Evolutionary conservation across 306 rosid genomes (phyloP), one percentile per base, ranked within the genome.

Genomic region (Alnus glutinosa): DNA sequence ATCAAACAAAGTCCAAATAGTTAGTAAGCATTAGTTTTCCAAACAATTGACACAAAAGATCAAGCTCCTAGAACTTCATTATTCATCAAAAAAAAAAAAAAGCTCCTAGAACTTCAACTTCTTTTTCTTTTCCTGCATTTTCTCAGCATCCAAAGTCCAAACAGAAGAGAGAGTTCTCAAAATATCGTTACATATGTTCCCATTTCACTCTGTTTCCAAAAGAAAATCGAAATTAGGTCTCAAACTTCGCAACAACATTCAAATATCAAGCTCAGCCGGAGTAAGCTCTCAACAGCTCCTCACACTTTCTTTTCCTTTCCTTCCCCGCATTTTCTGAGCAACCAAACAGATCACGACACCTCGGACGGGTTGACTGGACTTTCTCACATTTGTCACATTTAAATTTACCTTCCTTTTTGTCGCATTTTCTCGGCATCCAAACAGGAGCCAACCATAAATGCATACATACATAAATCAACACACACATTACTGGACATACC

Each of bases 401-500:
- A 42, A 42, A 42, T 42, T 42, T 42, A 42, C 46, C 46, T 42
- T 42, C 46, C 1, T n/a, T 9, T 28, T 28, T 9, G 14, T 28
- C 37, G 37, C 13, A 9, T 28, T 63, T 36, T 15, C 71, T 9
- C 0, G 7, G 49, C 46, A 39, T 15, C 71, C 71, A 64, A 37
- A 36, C 72, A 42, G 32, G 28, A 16, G 36, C 4, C 64, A 19
- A 28, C 51, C 51, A 39, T 39, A 39, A 39, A 39, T 0, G 44
- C 51, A 47, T 47, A 9, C 50, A 47, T 13, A 15, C 55, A 52
- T 7, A 52, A 14, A 52, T 13, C 14, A 52, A 52, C 18, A 14
- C n/a, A 52, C 2, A 52, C 58, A 3, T 37, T 30, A 32, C 46
- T 2, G 46, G 42, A 9, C 55, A 13, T 57, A 89, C 98, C 98